phyloP scores from a whole-genome alignment of 768 basidiomycete species.

The Mycena haematopus region DNA sequence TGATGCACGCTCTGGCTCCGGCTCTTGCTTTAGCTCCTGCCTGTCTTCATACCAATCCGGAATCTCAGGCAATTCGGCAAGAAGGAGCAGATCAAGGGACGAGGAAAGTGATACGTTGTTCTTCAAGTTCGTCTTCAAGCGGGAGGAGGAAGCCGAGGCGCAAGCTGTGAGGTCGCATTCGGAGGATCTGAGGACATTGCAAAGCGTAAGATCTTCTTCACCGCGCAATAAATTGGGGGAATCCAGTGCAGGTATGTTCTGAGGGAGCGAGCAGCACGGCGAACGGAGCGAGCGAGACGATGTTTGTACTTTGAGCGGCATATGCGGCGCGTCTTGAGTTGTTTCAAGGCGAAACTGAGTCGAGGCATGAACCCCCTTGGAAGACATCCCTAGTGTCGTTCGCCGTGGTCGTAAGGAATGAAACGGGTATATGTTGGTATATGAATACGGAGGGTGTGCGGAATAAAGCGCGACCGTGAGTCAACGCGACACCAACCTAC shows the following conservation, averaged over 20 bases:
- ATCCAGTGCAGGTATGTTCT: conserved; percentile 7
- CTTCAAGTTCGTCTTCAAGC: conserved; percentile 6
- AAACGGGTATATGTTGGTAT: neutral
- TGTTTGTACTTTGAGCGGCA: neutral
- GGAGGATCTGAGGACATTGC: conserved; percentile 16
- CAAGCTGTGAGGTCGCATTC: conserved; percentile 29
- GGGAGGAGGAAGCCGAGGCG: conserved; percentile 21
- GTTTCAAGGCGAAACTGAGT: neutral
- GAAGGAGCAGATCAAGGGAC: conserved; percentile 5
- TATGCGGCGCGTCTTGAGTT: neutral
- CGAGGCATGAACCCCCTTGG: conserved; percentile 6
- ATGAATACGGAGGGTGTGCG: too few relatives aligned
- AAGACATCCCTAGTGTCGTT: neutral
- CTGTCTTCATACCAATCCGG: conserved; percentile 26
- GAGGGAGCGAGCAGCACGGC: conserved; percentile 3
- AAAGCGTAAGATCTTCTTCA: conserved; percentile 27
- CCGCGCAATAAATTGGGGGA: conserved; percentile 8
- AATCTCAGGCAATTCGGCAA: conserved; percentile 25
- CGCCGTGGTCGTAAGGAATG: neutral
- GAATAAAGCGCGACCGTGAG: too few relatives aligned
- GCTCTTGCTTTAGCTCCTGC: neutral
- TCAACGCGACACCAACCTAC: too few relatives aligned
- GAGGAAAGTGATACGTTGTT: neutral
- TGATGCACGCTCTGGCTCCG: neutral
- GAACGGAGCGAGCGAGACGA: conserved; percentile 8